Base-by-base conservation (phyloP, 140 eudicot species). In the Flaveria floridana region DNA sequence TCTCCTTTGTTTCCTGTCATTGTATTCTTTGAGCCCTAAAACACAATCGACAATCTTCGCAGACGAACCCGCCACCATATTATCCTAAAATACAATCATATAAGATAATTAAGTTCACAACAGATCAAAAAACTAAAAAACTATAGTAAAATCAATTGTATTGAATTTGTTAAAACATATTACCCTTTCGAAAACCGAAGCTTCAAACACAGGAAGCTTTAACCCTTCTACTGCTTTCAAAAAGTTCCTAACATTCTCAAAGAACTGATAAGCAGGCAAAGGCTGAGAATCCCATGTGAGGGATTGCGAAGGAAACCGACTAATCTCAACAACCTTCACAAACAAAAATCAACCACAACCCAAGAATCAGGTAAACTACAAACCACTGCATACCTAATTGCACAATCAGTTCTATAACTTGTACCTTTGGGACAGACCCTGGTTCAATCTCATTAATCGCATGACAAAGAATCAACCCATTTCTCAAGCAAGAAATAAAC, bases 191-290 rank as follows among this genome's bases (percentile, higher is more conserved):
- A 91, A 82, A 30, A 87, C 86, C 13, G 96, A 86, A 23, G 99
- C 90, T 75, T 95, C 96, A 76, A 95, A 95, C 2, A 84, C 87
- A 1, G 95, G 96, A 39, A 91, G 85, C 81, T 81, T 88, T 72
- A 91, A 73, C 72, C 77, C 88, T 83, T 85, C 84, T 0, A 82
- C 91, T 2, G 97, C 99, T 57, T 76, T 85, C 78, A 95, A 79
- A 72, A 91, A 88, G 58, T 91, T 95, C 53, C 87, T 70, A 41
- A 95, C 88, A 80, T 95, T 95, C 86, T 95, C 97, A 74, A 95
- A 95, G 82, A 87, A 95, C 41, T 95, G 99, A 83, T 89, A 95
- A 8, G 99, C 97, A 10, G 95, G 96, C 84, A 95, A 84, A 42
- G 97, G 92, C 77, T 83, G 89, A 15, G 95, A 84, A 84, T 95